phyloP scores from a whole-genome alignment of 805 yeast species.

The Myxozyma melibiosi region DNA sequence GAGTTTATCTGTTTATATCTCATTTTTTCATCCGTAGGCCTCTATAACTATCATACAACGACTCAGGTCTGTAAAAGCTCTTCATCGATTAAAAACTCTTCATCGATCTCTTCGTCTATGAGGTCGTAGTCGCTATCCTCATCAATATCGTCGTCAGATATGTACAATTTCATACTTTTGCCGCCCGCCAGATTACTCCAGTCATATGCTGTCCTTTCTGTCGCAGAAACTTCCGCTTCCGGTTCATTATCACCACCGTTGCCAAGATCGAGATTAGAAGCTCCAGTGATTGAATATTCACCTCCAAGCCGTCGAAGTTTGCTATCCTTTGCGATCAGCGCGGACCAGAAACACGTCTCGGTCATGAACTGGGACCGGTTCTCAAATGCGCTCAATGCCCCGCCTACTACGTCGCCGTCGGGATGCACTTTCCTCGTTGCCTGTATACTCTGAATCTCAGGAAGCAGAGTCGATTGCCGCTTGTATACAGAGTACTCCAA shows the following conservation, averaged over 20 bases:
- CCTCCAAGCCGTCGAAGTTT: conserved; percentile 22
- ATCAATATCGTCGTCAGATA: conserved; percentile 38
- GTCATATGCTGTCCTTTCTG: not conserved
- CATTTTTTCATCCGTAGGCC: too few relatives aligned
- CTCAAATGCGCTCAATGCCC: conserved; percentile 1
- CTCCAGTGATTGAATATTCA: conserved; percentile 13
- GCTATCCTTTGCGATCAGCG: conserved; percentile 16
- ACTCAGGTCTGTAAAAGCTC: too few relatives aligned
- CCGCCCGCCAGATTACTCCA: not conserved
- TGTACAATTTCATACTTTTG: not conserved
- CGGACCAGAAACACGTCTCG: conserved; percentile 15
- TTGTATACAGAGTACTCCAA: conserved; percentile 14
- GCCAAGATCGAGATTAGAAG: not conserved
- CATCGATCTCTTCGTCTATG: too few relatives aligned
- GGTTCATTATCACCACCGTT: conserved; percentile 5
- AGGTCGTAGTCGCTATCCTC: conserved; percentile 21
- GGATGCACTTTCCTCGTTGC: not conserved
- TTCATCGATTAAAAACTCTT: too few relatives aligned
- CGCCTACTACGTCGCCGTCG: not conserved
- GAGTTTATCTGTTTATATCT: not conserved
- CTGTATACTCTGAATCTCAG: not conserved
- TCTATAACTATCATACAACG: not conserved
- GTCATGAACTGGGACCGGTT: conserved; percentile 16
- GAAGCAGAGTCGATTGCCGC: conserved; percentile 1
- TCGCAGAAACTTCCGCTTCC: not conserved